Evolutionary conservation across 2,329 filamentous ascomycete genomes (phyloP).

Genomic region (Claviceps humidiphila): DNA sequence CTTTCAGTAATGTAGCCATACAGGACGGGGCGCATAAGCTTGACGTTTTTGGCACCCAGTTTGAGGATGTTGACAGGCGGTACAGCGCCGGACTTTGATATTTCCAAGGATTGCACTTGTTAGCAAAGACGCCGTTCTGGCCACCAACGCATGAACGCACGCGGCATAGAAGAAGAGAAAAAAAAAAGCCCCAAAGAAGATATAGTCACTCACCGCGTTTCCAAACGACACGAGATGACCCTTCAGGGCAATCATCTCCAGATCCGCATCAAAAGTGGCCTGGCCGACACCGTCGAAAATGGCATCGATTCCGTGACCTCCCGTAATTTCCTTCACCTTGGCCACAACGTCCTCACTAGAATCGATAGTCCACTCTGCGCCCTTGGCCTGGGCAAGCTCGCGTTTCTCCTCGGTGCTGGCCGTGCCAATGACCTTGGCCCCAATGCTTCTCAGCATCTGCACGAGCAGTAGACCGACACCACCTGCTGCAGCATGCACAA

Average conservation of each 20-base stretch:
- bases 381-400: constrained; percentile 52
- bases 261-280: constrained; percentile 65
- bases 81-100: constrained; percentile 49
- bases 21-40: constrained; percentile 61
- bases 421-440: constrained; percentile 68
- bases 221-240: constrained; percentile 69
- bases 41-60: constrained; percentile 62
- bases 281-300: constrained; percentile 83
- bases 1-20: constrained; percentile 56
- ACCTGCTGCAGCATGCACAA: constrained; percentile 77
- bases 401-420: constrained; percentile 63
- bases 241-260: constrained; percentile 64
- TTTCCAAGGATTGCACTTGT: too few relatives aligned
- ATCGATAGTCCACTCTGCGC: constrained; percentile 60
- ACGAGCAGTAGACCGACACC: constrained; percentile 65
- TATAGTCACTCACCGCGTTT: constrained; percentile 53
- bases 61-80: constrained; percentile 46
- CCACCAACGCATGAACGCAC: too few relatives aligned
- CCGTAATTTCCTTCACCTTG: constrained; percentile 56
- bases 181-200: not conserved
- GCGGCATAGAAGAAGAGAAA: constrained; percentile 5
- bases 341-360: constrained; percentile 47
- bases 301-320: constrained; percentile 56
- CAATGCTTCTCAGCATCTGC: constrained; percentile 59
- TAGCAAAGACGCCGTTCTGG: too few relatives aligned